These are phyloP conservation scores for Penicillium sp. DNA, from an alignment of 2,329 filamentous ascomycete genomes.

Conservation along the genomic window DNA sequence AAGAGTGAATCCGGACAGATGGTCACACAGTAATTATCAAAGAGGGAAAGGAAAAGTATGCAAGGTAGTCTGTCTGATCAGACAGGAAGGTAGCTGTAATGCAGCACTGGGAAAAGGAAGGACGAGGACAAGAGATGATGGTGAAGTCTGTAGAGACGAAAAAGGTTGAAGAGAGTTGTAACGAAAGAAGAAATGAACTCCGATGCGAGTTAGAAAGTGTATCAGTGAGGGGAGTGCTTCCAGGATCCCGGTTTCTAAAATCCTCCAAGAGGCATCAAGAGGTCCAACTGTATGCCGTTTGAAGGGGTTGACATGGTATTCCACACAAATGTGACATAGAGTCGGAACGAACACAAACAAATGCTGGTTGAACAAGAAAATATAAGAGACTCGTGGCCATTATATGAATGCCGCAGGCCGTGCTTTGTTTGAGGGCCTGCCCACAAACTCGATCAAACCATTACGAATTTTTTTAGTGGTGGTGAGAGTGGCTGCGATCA, in stretches of 20 bases:
- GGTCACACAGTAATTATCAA: slow-evolving; percentile 19
- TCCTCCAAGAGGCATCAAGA: slow-evolving; percentile 1
- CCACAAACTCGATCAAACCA: slow-evolving; percentile 24
- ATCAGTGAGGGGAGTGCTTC: neutral
- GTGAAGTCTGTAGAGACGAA: neutral
- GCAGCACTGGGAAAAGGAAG: slow-evolving; percentile 10
- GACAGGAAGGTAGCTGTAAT: slow-evolving; percentile 11
- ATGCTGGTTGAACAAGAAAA: slow-evolving; percentile 10
- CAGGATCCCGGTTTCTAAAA: neutral
- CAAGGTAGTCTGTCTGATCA: slow-evolving; percentile 9
- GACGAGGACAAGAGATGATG: slow-evolving; percentile 16
- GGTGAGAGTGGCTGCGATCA: slow-evolving; percentile 41
- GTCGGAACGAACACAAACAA: slow-evolving; percentile 2
- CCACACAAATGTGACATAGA: neutral
- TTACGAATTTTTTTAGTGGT: slow-evolving; percentile 28
- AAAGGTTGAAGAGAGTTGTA: neutral
- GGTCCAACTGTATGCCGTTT: neutral
- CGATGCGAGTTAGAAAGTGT: neutral
- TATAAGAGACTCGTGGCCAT: slow-evolving; percentile 24
- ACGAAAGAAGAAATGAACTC: neutral
- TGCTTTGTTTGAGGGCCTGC: slow-evolving; percentile 25
- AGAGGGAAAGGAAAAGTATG: slow-evolving; percentile 11
- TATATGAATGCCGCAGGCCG: slow-evolving; percentile 21
- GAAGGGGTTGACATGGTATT: neutral
- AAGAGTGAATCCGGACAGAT: slow-evolving; percentile 12